Percentiles rank a stretch among this genome's conserved stretches.
Conservation (phyloP, 768 basidiomycete genomes). For the Lactarius sp. region DNA sequence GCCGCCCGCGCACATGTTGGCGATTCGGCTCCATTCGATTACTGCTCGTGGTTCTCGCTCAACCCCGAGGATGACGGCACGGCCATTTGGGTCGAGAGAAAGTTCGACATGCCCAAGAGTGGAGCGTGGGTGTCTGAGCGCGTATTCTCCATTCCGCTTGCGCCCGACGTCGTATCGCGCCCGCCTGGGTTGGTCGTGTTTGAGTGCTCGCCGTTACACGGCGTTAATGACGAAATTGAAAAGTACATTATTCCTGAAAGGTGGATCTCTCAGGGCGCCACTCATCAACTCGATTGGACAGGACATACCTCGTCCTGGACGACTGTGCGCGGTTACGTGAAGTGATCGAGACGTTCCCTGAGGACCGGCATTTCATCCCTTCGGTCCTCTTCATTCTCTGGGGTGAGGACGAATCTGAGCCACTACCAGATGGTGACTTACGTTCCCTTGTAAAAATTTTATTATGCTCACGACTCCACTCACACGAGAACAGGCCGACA, state of each 20-base stretch:
- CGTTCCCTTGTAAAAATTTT: neutral
- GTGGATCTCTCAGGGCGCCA: too few relatives aligned
- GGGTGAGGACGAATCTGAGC: too few relatives aligned
- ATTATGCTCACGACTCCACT: neutral
- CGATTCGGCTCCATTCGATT: conserved; percentile 31
- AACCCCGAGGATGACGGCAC: conserved; percentile 70
- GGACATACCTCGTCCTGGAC: conserved; percentile 32
- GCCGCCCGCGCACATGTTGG: too few relatives aligned
- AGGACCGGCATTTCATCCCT: too few relatives aligned
- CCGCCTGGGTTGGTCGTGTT: conserved; percentile 65
- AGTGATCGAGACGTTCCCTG: conserved; percentile 38
- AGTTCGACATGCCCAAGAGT: too few relatives aligned
- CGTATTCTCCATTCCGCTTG: too few relatives aligned
- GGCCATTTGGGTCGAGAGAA: conserved; percentile 31
- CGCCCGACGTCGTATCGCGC: too few relatives aligned
- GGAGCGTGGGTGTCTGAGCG: too few relatives aligned
- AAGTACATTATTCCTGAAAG: conserved; percentile 16
- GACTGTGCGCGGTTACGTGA: conserved; percentile 65
- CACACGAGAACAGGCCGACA: neutral
- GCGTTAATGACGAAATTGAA: conserved; percentile 31
- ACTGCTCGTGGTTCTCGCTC: conserved; percentile 69
- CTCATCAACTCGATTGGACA: too few relatives aligned
- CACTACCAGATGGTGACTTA: too few relatives aligned
- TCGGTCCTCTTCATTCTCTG: too few relatives aligned
- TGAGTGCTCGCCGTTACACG: conserved; percentile 63